Evolutionary conservation across 1,139 yeast genomes (phyloP).

Genomic region (Protomyces inouyei): DNA sequence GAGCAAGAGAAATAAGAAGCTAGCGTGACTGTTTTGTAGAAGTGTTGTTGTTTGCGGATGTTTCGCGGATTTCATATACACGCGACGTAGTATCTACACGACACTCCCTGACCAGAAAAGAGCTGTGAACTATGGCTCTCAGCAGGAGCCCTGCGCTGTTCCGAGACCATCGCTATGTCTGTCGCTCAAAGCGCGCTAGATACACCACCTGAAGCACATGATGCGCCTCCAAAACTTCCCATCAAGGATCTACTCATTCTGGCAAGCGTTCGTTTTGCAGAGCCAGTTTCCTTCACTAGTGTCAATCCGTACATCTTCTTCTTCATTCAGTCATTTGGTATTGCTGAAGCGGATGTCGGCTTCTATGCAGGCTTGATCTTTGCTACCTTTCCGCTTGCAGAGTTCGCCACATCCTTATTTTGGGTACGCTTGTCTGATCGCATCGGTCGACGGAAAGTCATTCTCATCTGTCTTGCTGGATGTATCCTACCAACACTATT

Average conservation of each 20-base stretch:
- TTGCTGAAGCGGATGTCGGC: constrained; percentile 48
- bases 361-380: constrained; percentile 45
- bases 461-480: constrained; percentile 51
- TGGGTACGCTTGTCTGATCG: constrained; percentile 58
- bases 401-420: constrained; percentile 51
- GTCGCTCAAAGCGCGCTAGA: too few relatives aligned
- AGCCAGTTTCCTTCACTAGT: constrained; percentile 61
- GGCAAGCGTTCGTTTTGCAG: constrained; percentile 44
- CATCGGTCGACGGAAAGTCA: constrained; percentile 54
- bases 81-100: too few relatives aligned
- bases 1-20: too few relatives aligned
- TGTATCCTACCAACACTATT: constrained; percentile 47
- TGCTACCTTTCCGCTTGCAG: constrained; percentile 38
- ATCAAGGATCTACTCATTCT: constrained; percentile 35
- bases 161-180: too few relatives aligned
- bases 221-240: not conserved
- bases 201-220: not conserved
- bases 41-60: too few relatives aligned
- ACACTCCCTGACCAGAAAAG: too few relatives aligned
- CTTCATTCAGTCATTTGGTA: constrained; percentile 55
- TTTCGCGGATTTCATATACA: too few relatives aligned
- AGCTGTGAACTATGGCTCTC: too few relatives aligned
- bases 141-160: too few relatives aligned
- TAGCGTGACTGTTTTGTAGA: too few relatives aligned
- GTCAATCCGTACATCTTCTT: constrained; percentile 60